Base-by-base conservation (phyloP, 2,329 filamentous ascomycete genomes). In the Aspergillus quadrilineatus region DNA sequence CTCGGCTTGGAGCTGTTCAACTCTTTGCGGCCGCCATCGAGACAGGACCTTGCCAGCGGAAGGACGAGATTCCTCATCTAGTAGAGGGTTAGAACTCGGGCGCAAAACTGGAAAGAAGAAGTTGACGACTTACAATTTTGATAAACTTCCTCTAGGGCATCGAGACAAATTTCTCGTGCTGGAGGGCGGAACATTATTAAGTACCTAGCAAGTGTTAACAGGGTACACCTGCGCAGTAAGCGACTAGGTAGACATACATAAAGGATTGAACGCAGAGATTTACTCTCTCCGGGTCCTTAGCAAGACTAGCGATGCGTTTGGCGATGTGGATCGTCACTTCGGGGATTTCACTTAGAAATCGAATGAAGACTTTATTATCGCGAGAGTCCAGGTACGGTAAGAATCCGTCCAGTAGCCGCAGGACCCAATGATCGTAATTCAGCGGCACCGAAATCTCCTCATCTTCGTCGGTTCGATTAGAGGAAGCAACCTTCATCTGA, bases 331-430 rank as follows among this genome's bases (percentile, higher is more conserved):
- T 73, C 59, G 86, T 90, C 34, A 99, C 80, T 42, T 89, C 87
- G 0, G 94, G 94, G 34, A 99, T 87, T 73, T 99, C 94, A 49
- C 91, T 92, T 44, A 99, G 77, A 69, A 97, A 96, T 36, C 94
- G 85, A 29, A 95, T 92, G 55, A 99, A 78, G 22, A 96, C 84
- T 72, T 94, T 93, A 45, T 65, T 71, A 70, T 99, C 94, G 59
- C 90, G 89, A 1, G 88, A 84, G 69, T 97, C 92, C n/a, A 97
- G 80, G 71, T 96, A 97, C 4, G 90, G 90, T 34, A 96, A 76
- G 65, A 99, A 90, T 1, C 89, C 89, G 68, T 97, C 92, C 15
- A 99, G 80, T n/a, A 97, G 80, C 58, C 87, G 88, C 59, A 92
- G 75, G 2, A 86, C 85, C 83, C 89, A 95, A 67, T 85, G 85